Evolutionary conservation across 2,329 filamentous ascomycete genomes (phyloP).

Genomic region (Claviceps africana): DNA sequence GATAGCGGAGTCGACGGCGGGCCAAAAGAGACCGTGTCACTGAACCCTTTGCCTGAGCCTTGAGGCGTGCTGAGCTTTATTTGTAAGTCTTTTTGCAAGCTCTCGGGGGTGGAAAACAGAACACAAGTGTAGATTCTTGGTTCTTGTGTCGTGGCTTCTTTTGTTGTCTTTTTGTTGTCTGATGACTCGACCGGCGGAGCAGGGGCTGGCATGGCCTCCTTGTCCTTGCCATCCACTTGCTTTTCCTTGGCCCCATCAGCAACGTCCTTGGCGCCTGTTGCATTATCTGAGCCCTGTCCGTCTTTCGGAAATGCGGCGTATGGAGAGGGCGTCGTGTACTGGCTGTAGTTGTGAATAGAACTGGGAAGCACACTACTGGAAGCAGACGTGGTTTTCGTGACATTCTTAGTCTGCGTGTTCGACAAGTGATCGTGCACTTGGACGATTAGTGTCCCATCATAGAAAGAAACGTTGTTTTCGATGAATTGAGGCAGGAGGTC

Average conservation of each 20-base stretch:
- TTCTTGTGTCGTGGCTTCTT: conserved; percentile 44
- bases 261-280: conserved; percentile 19
- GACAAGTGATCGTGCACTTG: conserved; percentile 82
- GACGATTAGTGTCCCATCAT: conserved; percentile 90
- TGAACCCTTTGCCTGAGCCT: conserved; percentile 22
- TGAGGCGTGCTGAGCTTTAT: conserved; percentile 61
- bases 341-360: conserved; percentile 86
- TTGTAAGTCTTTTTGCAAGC: conserved; percentile 59
- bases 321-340: conserved; percentile 78
- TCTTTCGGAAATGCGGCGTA: conserved; percentile 61
- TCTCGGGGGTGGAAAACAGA: conserved; percentile 69
- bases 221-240: conserved; percentile 29
- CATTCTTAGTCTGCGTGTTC: conserved; percentile 43
- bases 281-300: conserved; percentile 26
- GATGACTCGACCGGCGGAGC: conserved; percentile 31
- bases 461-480: conserved; percentile 61
- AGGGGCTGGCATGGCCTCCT: conserved; percentile 44
- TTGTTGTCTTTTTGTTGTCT: conserved; percentile 11
- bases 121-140: conserved; percentile 64
- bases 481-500: conserved; percentile 73
- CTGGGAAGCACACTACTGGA: conserved; percentile 54
- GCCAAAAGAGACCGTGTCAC: conserved; percentile 28
- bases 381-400: conserved; percentile 33
- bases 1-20: conserved; percentile 55
- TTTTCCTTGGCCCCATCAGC: conserved; percentile 16